Conservation (phyloP, 306 rosid species). For the Amphicarpaea edgeworthii region DNA sequence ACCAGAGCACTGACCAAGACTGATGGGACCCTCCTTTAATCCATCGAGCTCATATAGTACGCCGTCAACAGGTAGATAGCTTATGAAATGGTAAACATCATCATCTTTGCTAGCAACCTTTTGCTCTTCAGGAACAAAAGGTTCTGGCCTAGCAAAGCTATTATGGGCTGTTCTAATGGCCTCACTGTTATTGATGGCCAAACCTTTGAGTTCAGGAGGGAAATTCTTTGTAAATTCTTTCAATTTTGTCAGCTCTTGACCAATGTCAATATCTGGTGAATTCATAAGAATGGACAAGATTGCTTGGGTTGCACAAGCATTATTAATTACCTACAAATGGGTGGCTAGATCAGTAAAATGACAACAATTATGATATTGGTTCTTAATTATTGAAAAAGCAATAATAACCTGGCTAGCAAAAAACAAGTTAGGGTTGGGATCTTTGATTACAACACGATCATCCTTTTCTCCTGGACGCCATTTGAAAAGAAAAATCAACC, state of each 20-base stretch:
- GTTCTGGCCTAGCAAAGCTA: constrained; percentile 98
- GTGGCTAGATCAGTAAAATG: constrained; percentile 33
- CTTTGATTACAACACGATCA: constrained; percentile 84
- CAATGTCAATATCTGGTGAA: constrained; percentile 83
- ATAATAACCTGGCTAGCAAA: constrained; percentile 92
- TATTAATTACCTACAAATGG: constrained; percentile 78
- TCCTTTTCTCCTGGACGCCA: constrained; percentile 99
- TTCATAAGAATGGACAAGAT: constrained; percentile 96
- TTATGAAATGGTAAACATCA: constrained; percentile 94
- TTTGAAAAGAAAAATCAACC: constrained; percentile 97
- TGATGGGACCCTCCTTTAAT: constrained; percentile 95
- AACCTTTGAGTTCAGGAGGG: constrained; percentile 95
- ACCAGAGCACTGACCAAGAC: constrained; percentile 93
- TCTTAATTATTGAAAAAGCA: constrained; percentile 13
- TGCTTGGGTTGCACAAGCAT: constrained; percentile 99
- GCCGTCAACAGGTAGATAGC: constrained; percentile 94
- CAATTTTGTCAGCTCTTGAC: constrained; percentile 86
- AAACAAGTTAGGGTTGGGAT: constrained; percentile 94
- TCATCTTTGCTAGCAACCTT: constrained; percentile 89
- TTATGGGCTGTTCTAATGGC: constrained; percentile 93
- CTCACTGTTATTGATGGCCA: constrained; percentile 96
- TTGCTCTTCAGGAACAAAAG: constrained; percentile 93
- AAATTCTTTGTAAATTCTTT: constrained; percentile 92
- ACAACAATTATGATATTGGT: not conserved
- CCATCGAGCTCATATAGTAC: constrained; percentile 97